Conservation (phyloP, 495 filamentous ascomycete genomes). For the Chaetomidium leptoderma region DNA sequence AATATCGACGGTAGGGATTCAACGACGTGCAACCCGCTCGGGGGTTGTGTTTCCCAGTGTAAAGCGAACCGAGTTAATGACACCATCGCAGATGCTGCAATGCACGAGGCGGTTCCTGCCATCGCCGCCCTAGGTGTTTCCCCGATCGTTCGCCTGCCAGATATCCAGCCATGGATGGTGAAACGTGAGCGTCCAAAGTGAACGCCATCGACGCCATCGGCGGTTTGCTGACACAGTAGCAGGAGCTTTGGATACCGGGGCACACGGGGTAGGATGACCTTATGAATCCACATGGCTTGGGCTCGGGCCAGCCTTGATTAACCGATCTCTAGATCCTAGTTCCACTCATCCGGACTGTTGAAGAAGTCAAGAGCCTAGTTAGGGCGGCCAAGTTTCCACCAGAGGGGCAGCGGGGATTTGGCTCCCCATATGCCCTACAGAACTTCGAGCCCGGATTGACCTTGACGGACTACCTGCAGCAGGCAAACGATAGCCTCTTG, state of each 20-base stretch:
- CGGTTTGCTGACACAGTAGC: background rate
- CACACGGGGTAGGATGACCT: conserved; percentile 52
- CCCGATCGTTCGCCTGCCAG: conserved; percentile 63
- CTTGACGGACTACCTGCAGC: conserved; percentile 62
- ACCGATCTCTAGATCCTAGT: conserved; percentile 48
- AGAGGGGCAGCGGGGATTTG: conserved; percentile 58
- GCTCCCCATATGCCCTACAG: conserved; percentile 63
- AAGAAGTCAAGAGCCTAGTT: conserved; percentile 58
- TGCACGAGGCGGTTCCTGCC: conserved; percentile 79
- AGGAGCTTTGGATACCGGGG: conserved; percentile 65
- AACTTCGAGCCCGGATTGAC: conserved; percentile 54
- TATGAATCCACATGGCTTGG: background rate
- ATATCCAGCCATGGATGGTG: conserved; percentile 64
- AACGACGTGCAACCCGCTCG: background rate
- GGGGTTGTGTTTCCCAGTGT: background rate
- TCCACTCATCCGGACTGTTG: conserved; percentile 60
- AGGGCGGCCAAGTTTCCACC: conserved; percentile 64
- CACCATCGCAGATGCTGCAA: conserved; percentile 55
- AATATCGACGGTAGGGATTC: conserved; percentile 61
- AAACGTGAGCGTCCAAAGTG: conserved; percentile 51
- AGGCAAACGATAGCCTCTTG: conserved; percentile 66
- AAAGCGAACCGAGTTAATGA: conserved; percentile 16
- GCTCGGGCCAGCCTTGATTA: conserved; percentile 15
- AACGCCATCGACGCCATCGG: background rate
- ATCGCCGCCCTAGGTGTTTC: conserved; percentile 63